Percentiles rank a stretch among this genome's conserved stretches.
These are phyloP conservation scores for Leishmania tarentolae DNA, from an alignment of 208 protist species.

Conservation along the genomic window DNA sequence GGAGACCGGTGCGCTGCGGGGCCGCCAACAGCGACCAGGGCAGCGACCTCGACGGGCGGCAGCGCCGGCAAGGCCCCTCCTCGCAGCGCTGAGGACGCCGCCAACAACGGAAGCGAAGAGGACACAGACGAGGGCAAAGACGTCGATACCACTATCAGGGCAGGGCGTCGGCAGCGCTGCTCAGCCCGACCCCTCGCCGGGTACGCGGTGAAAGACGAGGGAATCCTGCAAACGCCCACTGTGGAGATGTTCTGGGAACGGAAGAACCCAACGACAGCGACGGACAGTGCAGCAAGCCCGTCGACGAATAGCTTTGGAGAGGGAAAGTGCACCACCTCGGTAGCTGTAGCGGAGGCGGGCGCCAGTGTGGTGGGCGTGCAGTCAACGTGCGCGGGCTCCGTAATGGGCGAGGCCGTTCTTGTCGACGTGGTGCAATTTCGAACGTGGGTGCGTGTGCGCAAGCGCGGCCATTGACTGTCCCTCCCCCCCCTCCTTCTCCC, in stretches of 20 bases:
- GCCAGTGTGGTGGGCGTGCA: neutral
- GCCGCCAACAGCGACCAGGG: neutral
- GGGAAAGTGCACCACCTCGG: neutral
- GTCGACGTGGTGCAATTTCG: conserved; percentile 81
- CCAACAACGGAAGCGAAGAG: neutral
- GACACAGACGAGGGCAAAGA: neutral
- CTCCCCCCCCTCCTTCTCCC: neutral
- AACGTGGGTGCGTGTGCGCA: conserved; percentile 52
- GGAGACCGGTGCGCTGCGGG: neutral
- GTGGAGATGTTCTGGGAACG: conserved; percentile 64
- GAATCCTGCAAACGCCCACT: conserved; percentile 56
- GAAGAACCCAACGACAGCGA: conserved; percentile 4
- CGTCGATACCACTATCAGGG: neutral
- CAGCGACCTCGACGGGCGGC: neutral
- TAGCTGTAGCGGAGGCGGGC: neutral
- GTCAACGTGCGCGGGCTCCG: conserved; percentile 6
- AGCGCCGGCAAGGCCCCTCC: neutral
- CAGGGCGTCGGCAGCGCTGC: neutral
- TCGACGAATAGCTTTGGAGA: neutral
- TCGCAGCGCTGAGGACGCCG: neutral
- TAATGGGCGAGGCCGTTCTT: conserved; percentile 38
- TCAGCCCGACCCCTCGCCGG: conserved; percentile 19
- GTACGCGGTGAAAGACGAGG: conserved; percentile 40
- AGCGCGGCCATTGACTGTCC: conserved; percentile 24
- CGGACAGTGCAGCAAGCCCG: neutral